These are phyloP conservation scores for Xylaria arbuscula DNA, from an alignment of 2,329 filamentous ascomycete species.

Conservation along the genomic window DNA sequence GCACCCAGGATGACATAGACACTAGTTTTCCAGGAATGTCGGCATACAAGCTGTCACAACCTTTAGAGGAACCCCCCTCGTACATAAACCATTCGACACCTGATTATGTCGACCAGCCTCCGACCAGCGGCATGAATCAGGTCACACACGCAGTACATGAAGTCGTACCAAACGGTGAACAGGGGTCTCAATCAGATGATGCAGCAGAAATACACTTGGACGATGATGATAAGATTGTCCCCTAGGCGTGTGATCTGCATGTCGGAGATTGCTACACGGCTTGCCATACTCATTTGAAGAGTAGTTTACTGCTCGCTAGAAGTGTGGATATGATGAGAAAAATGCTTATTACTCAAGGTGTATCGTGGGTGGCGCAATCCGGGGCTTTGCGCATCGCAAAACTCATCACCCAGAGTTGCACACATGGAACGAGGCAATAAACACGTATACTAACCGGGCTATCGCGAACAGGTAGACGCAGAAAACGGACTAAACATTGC, in stretches of 20 bases:
- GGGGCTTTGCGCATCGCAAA: neutral
- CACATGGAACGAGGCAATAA: conserved; percentile 23
- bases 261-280: neutral
- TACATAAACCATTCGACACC: conserved; percentile 41
- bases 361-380: neutral
- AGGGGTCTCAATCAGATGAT: conserved; percentile 56
- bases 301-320: neutral
- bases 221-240: conserved; percentile 52
- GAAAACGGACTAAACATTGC: neutral
- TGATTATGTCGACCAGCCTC: conserved; percentile 33
- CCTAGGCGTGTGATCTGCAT: conserved; percentile 25
- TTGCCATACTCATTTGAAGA: neutral
- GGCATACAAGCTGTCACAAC: conserved; percentile 45
- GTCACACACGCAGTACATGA: conserved; percentile 53
- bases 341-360: neutral
- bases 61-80: conserved; percentile 37
- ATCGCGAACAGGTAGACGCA: conserved; percentile 16
- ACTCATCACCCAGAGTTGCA: neutral
- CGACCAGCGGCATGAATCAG: conserved; percentile 31
- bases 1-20: conserved; percentile 45
- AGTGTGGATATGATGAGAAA: neutral
- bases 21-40: conserved; percentile 47
- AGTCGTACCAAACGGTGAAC: conserved; percentile 53
- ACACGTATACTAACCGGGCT: conserved; percentile 16
- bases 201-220: conserved; percentile 64